Evolutionary conservation across 169 alveolate species (phyloP).

Genomic region (Ichthyophthirius multifiliis): DNA sequence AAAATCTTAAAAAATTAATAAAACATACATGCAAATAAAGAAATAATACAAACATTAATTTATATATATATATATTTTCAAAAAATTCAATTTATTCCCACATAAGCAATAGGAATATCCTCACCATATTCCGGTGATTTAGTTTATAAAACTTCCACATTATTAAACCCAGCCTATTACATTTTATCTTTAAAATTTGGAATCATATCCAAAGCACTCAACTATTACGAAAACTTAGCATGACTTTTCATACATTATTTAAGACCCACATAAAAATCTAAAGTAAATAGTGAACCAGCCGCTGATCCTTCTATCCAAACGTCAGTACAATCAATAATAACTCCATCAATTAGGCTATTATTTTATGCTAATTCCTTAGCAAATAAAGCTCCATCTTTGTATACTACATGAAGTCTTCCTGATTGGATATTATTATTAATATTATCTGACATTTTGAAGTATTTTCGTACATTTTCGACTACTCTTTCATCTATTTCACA

Average conservation of each 20-base stretch:
- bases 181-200: background rate
- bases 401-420: conserved; percentile 11
- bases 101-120: conserved; percentile 13
- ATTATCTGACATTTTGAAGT: conserved; percentile 20
- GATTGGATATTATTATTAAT: background rate
- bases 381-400: conserved; percentile 10
- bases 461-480: conserved; percentile 9
- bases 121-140: conserved; percentile 29
- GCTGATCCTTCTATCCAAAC: conserved; percentile 12
- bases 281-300: conserved; percentile 10
- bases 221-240: conserved; percentile 8
- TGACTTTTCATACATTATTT: background rate
- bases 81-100: too few relatives aligned
- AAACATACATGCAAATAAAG: too few relatives aligned
- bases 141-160: background rate
- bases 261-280: conserved; percentile 13
- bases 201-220: background rate
- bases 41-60: too few relatives aligned
- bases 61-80: too few relatives aligned
- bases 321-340: conserved; percentile 31
- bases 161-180: conserved; percentile 10
- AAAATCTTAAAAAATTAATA: too few relatives aligned
- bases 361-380: background rate
- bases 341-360: background rate
- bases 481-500: conserved; percentile 25